Base-by-base conservation (phyloP, 2,329 filamentous ascomycete species). In the Epichloe elymi region DNA sequence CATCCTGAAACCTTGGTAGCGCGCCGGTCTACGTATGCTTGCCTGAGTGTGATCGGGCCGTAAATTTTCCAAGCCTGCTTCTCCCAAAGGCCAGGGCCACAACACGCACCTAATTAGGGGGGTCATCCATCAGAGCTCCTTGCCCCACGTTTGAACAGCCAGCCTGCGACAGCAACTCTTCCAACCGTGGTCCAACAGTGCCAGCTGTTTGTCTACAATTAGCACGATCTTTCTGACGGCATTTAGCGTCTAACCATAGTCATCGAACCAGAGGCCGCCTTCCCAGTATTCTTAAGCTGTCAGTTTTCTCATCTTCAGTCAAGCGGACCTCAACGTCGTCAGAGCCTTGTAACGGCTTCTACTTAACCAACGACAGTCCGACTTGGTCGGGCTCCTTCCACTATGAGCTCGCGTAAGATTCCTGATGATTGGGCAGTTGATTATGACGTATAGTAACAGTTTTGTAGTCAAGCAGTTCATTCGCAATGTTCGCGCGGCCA, bases 381-480 rank as follows among this genome's bases (percentile, higher is more conserved):
- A 17, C 3, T 50, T 11, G 20, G n/a, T 33, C 14, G 23, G 48
- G 35, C 2, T 7, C 39, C 23, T 37, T 51, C 56, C 19, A 67
- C 61, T 58, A 70, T 70, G 67, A 70, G 67, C 63, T 70, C 67
- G 48, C 60, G 67, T 70, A 64, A 46, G 64, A 50, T 53, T 45
- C 26, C 30, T 54, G 38, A 23, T 41, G 36, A 40, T 17, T 39
- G 46, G 7, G 44, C 54, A 53, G 54, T 42, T 37, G 23, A 44
- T 51, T n/a, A 8, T 23, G n/a, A 51, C 57, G 53, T 15, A 26
- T 47, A 47, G 15, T 47, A 47, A 47, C 45, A 38, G 7, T 17
- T 47, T 4, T 47, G 19, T 65, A 97, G 93, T 98, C 68, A 98
- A 98, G 75, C 93, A 97, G 74, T 98, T 98, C 73, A 98, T 98